These are phyloP conservation scores for Mollisia scopiformis DNA, from an alignment of 2,329 filamentous ascomycete genomes.

Conservation along the genomic window DNA sequence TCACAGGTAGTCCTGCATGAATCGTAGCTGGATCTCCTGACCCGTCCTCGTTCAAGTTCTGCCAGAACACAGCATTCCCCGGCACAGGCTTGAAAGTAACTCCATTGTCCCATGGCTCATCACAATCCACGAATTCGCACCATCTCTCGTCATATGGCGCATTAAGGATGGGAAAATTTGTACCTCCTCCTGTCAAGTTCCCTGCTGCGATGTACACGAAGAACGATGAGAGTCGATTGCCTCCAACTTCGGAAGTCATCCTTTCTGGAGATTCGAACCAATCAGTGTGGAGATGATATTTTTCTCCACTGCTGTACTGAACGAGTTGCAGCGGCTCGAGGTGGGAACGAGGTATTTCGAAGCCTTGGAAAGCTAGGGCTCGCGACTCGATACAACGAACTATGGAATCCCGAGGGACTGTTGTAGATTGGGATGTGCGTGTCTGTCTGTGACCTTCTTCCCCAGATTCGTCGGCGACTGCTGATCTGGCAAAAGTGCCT, in stretches of 20 bases:
- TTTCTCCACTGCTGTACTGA: slow-evolving; percentile 57
- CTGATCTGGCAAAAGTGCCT: slow-evolving; percentile 42
- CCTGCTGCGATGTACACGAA: slow-evolving; percentile 57
- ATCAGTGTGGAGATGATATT: slow-evolving; percentile 62
- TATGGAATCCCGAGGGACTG: slow-evolving; percentile 45
- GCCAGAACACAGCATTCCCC: slow-evolving; percentile 63
- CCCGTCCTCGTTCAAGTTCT: slow-evolving; percentile 58
- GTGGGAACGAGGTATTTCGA: slow-evolving; percentile 52
- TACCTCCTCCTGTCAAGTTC: slow-evolving; percentile 57
- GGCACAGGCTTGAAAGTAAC: slow-evolving; percentile 58
- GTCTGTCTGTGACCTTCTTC: slow-evolving; percentile 46
- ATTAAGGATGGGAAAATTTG: slow-evolving; percentile 57
- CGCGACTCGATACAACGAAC: slow-evolving; percentile 60
- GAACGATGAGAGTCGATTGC: slow-evolving; percentile 49
- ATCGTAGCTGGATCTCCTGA: slow-evolving; percentile 56
- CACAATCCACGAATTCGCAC: slow-evolving; percentile 61
- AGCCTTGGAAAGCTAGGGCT: slow-evolving; percentile 59
- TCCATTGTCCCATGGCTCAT: slow-evolving; percentile 39
- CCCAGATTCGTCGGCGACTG: slow-evolving; percentile 50
- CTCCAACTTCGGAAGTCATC: slow-evolving; percentile 16
- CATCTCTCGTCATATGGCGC: slow-evolving; percentile 40
- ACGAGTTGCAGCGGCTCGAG: slow-evolving; percentile 63
- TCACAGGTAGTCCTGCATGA: slow-evolving; percentile 62
- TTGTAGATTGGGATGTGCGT: slow-evolving; percentile 52
- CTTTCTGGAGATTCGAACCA: slow-evolving; percentile 41